phyloP scores from a whole-genome alignment of 163 green algal species.

The Trebouxiophyceae sp. region DNA sequence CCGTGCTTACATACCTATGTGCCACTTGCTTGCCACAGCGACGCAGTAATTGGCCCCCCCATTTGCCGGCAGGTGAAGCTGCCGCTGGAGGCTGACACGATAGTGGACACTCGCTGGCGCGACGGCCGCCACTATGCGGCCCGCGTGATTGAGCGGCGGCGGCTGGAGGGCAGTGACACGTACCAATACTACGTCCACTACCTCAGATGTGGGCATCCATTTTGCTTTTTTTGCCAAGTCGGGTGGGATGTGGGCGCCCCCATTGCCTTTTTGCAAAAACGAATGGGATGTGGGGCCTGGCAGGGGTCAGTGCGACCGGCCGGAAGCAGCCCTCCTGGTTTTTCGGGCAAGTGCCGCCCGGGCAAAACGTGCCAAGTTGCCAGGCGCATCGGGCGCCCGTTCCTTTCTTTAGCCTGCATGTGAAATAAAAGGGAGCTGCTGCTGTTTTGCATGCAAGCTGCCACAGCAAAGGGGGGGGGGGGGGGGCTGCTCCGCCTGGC shows the following conservation, averaged over 20 bases:
- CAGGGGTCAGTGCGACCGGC: no score
- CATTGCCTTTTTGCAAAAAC: not conserved
- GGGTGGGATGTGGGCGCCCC: not conserved
- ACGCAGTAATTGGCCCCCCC: not conserved
- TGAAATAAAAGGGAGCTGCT: no score
- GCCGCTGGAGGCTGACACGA: constrained; percentile 72
- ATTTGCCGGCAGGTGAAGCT: constrained; percentile 48
- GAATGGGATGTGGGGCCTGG: no score
- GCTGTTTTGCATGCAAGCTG: not conserved
- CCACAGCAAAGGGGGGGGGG: not conserved
- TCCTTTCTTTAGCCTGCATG: no score
- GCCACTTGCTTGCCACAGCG: no score
- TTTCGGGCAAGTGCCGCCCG: not conserved
- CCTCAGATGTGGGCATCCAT: constrained; percentile 50
- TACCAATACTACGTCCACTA: constrained; percentile 99
- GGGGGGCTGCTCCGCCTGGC: not conserved
- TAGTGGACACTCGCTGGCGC: constrained; percentile 64
- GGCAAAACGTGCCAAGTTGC: not conserved
- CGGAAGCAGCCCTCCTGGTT: not conserved
- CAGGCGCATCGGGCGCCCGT: no score
- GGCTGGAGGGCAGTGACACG: constrained; percentile 16
- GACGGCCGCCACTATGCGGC: constrained; percentile 72
- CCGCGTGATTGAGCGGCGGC: constrained; percentile 82
- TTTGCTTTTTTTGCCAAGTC: not conserved
- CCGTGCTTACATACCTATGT: no score